Conservation (phyloP, 371 early-diverging fungal species). For the Lichtheimia ramosa region DNA sequence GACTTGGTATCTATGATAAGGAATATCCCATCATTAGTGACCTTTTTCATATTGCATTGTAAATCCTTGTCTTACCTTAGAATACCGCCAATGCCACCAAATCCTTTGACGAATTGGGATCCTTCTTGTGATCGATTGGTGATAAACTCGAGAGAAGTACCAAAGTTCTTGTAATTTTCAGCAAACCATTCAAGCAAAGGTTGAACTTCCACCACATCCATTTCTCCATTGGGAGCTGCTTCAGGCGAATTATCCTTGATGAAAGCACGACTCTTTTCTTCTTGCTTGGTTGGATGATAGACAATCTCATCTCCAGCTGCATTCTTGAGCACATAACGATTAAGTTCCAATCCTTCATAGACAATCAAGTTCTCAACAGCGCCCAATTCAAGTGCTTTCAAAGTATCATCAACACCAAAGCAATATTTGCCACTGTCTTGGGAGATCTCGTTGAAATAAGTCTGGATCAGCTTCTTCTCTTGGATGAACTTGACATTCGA, state of each 20-base stretch:
- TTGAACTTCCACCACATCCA: conserved; percentile 80
- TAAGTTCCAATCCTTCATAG: conserved; percentile 90
- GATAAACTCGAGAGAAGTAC: conserved; percentile 92
- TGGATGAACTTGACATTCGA: conserved; percentile 98
- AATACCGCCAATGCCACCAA: conserved; percentile 99
- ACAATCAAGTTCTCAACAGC: conserved; percentile 98
- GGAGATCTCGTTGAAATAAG: conserved; percentile 98
- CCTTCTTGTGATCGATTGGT: conserved; percentile 99
- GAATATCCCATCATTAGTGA: too few relatives aligned
- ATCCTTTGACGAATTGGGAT: conserved; percentile 98
- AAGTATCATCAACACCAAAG: conserved; percentile 96
- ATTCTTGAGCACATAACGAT: conserved; percentile 77
- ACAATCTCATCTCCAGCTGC: conserved; percentile 59
- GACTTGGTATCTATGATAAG: conserved; percentile 84
- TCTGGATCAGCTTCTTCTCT: conserved; percentile 97
- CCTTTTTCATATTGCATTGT: neutral
- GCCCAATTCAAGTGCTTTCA: conserved; percentile 96
- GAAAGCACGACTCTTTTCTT: conserved; percentile 65
- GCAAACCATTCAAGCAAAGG: conserved; percentile 98
- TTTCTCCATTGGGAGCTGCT: conserved; percentile 64
- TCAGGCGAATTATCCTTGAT: conserved; percentile 83
- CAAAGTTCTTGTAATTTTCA: conserved; percentile 97
- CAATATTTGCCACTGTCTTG: conserved; percentile 97
- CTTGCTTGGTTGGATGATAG: conserved; percentile 70
- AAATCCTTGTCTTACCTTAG: conserved; percentile 13